These are phyloP conservation scores for Globomyces sp. DNA, from an alignment of 371 early-diverging fungal genomes.

Conservation along the genomic window DNA sequence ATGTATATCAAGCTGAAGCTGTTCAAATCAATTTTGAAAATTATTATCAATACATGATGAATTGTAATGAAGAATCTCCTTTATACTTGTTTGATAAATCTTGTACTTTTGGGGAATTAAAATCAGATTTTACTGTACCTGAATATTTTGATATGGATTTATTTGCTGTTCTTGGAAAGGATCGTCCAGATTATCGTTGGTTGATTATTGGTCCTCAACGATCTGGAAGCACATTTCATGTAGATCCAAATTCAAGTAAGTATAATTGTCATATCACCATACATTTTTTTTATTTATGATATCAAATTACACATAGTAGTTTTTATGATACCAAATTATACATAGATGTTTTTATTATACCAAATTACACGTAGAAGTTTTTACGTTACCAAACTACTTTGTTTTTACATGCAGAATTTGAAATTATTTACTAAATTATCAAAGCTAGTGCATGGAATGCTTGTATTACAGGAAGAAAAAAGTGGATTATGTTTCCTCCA, in stretches of 20 bases:
- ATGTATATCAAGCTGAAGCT: slow-evolving; percentile 61
- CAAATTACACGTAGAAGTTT: not conserved
- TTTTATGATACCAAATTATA: no score
- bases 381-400: not conserved
- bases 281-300: not conserved
- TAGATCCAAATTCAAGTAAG: slow-evolving; percentile 62
- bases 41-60: slow-evolving; percentile 51
- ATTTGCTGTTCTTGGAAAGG: slow-evolving; percentile 53
- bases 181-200: slow-evolving; percentile 70
- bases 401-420: not conserved
- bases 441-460: slow-evolving; percentile 64
- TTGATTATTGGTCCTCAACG: slow-evolving; percentile 65
- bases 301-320: not conserved
- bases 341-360: not conserved
- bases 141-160: slow-evolving; percentile 61
- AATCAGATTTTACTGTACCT: slow-evolving; percentile 58
- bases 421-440: not conserved
- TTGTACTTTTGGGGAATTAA: slow-evolving; percentile 51
- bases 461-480: slow-evolving; percentile 61
- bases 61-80: slow-evolving; percentile 44
- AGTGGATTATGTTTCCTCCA: slow-evolving; percentile 58
- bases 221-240: slow-evolving; percentile 64
- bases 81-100: slow-evolving; percentile 70
- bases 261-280: no score
- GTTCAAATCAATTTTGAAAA: slow-evolving; percentile 52